Conservation (phyloP, 805 yeast species). For the Metschnikowia hibisci region DNA sequence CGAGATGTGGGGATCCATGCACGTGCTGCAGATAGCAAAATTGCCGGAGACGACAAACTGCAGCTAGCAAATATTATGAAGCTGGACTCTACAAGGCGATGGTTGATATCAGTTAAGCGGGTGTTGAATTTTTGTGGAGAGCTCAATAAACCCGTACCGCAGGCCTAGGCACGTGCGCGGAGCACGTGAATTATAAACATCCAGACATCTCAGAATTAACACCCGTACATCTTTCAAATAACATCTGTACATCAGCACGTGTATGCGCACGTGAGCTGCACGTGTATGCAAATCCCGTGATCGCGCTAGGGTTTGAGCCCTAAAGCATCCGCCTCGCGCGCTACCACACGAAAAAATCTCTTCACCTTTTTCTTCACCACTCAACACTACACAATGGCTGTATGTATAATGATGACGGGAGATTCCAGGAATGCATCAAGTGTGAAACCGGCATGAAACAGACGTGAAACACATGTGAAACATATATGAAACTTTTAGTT, state of each 20-base stretch:
- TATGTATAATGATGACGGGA: constrained; percentile 14
- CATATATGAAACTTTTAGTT: neutral
- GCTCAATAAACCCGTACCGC: constrained; percentile 1
- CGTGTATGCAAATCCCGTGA: too few relatives aligned
- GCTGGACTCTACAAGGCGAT: constrained; percentile 66
- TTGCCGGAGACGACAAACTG: constrained; percentile 44
- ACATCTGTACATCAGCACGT: neutral
- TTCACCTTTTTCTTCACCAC: constrained; percentile 5
- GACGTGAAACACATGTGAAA: neutral
- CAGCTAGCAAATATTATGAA: constrained; percentile 68
- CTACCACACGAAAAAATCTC: constrained; percentile 3
- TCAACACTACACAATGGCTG: constrained; percentile 21
- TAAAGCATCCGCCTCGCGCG: constrained; percentile 1
- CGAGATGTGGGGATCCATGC: constrained; percentile 76
- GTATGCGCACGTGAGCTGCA: neutral
- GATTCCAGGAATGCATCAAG: neutral
- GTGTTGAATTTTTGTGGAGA: constrained; percentile 41
- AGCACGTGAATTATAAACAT: neutral
- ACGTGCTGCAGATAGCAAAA: constrained; percentile 57
- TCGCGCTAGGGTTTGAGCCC: constrained; percentile 17
- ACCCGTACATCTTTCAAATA: neutral
- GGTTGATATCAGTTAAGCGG: constrained; percentile 75
- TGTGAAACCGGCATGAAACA: neutral
- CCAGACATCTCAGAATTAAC: neutral
- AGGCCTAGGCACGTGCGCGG: neutral